A percentile compares a stretch with the other conserved stretches of the same genome.
Conservation (phyloP, 148 eudicot genomes). For the Rhododendron mucronatum region DNA sequence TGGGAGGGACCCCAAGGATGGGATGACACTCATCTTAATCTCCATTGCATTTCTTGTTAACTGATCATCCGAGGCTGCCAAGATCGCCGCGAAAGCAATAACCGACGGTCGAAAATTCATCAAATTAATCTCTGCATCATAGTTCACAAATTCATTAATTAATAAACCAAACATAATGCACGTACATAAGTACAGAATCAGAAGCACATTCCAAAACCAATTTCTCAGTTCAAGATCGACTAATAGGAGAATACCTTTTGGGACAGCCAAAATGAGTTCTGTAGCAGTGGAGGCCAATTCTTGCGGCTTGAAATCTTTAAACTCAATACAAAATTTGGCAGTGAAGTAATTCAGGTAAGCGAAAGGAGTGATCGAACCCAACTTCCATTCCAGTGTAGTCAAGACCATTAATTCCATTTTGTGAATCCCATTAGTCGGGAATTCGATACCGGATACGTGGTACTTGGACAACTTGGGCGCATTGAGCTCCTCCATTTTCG, state of each 20-base stretch:
- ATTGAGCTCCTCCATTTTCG: slow-evolving; percentile 50
- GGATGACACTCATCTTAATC: slow-evolving; percentile 28
- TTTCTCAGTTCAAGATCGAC: neutral
- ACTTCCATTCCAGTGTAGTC: slow-evolving; percentile 45
- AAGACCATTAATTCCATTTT: slow-evolving; percentile 51
- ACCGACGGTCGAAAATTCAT: slow-evolving; percentile 42
- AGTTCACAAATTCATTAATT: neutral
- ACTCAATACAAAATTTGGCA: slow-evolving; percentile 19
- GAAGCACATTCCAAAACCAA: neutral
- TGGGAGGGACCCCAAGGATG: slow-evolving; percentile 35
- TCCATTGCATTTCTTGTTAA: slow-evolving; percentile 30
- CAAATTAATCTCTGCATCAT: slow-evolving; percentile 41
- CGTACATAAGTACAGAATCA: neutral
- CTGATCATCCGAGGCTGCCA: slow-evolving; percentile 44
- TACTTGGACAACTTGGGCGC: slow-evolving; percentile 29
- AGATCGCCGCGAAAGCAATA: slow-evolving; percentile 52
- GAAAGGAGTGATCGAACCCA: slow-evolving; percentile 51
- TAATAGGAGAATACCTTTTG: slow-evolving; percentile 31
- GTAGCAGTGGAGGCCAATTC: slow-evolving; percentile 23
- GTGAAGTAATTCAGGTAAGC: slow-evolving; percentile 37
- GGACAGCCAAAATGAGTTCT: slow-evolving; percentile 31
- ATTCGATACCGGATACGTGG: slow-evolving; percentile 18
- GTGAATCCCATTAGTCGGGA: slow-evolving; percentile 21
- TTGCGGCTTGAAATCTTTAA: neutral
- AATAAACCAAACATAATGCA: neutral